Evolutionary conservation across 208 protist genomes (phyloP).

Genomic region (Polymyxa betae): DNA sequence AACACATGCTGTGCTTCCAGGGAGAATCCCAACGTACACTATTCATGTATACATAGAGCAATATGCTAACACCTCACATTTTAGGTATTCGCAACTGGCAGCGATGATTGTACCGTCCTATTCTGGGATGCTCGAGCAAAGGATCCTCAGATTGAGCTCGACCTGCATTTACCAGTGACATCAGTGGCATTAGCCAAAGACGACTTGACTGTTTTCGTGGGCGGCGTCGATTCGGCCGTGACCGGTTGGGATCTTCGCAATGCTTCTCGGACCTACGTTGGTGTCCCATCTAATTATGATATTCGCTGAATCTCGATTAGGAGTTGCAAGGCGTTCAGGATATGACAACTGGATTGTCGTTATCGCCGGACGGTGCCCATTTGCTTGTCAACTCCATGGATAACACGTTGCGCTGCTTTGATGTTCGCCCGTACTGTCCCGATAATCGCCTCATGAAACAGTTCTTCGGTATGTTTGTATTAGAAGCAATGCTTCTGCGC

Average conservation of each 20-base stretch:
- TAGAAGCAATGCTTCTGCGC: conserved; percentile 49
- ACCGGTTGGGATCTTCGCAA: conserved; percentile 71
- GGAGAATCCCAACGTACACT: background rate
- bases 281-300: background rate
- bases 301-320: background rate
- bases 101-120: conserved; percentile 68
- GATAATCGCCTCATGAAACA: conserved; percentile 63
- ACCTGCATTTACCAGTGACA: conserved; percentile 68
- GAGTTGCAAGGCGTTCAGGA: conserved; percentile 69
- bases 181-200: conserved; percentile 67
- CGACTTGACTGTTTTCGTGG: conserved; percentile 69
- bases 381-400: conserved; percentile 79
- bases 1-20: conserved; percentile 67
- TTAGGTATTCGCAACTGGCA: conserved; percentile 55
- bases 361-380: conserved; percentile 73
- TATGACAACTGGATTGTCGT: conserved; percentile 67
- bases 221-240: conserved; percentile 73
- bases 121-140: conserved; percentile 69
- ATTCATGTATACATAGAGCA: background rate
- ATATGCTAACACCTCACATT: background rate
- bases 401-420: conserved; percentile 72
- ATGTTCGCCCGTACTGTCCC: conserved; percentile 72
- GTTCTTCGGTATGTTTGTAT: conserved; percentile 56
- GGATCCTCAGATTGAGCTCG: conserved; percentile 39
- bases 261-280: background rate